phyloP scores from a whole-genome alignment of 257 asterid genomes.

The Solanum chmielewskii region DNA sequence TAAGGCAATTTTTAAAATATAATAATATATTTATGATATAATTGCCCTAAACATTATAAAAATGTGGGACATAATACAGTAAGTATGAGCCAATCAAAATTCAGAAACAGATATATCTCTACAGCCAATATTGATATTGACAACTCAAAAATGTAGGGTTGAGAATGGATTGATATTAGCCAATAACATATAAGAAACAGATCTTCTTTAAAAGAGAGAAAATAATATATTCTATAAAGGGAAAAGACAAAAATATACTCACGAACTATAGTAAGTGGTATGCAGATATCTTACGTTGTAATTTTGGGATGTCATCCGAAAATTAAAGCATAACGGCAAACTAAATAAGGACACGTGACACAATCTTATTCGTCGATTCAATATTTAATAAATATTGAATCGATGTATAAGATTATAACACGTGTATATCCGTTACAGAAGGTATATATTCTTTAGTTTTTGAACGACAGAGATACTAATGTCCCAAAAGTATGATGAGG shows the following conservation, averaged over 20 bases:
- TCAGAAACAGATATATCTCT: neutral
- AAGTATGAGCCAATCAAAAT: neutral
- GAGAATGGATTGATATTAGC: neutral
- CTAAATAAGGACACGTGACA: too few relatives aligned
- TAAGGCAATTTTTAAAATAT: neutral
- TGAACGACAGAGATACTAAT: fast-evolving
- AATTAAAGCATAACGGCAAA: too few relatives aligned
- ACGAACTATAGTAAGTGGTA: too few relatives aligned
- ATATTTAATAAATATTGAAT: too few relatives aligned
- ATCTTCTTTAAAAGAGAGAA: neutral
- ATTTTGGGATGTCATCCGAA: too few relatives aligned
- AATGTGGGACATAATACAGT: neutral
- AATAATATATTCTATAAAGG: neutral
- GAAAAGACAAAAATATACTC: too few relatives aligned
- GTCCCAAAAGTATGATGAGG: too few relatives aligned
- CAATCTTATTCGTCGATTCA: too few relatives aligned
- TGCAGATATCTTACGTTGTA: too few relatives aligned
- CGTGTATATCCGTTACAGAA: too few relatives aligned
- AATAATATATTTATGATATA: neutral
- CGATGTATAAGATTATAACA: too few relatives aligned
- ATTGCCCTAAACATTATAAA: neutral
- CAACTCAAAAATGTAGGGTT: neutral
- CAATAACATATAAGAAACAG: neutral
- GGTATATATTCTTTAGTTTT: too few relatives aligned
- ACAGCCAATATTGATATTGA: neutral